A percentile compares a stretch with the other conserved stretches of the same genome.
Evolutionary conservation across 768 basidiomycete genomes (phyloP).

Genomic region (Hygrophorus russula): DNA sequence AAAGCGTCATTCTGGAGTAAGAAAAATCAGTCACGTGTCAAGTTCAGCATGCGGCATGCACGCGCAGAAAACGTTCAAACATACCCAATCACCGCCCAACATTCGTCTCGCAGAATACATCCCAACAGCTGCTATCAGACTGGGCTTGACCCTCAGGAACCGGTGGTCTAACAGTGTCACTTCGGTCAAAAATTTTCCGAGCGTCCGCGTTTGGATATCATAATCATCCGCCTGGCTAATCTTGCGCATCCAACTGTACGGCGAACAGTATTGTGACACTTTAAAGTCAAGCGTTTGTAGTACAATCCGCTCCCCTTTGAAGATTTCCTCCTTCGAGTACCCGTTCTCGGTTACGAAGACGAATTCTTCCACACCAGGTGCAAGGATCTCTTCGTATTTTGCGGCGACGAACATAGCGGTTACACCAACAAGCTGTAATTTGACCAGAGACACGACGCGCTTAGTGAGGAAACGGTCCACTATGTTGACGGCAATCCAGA

Average conservation of each 20-base stretch:
- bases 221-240: conserved; percentile 99
- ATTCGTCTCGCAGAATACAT: conserved; percentile 96
- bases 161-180: conserved; percentile 88
- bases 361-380: conserved; percentile 95
- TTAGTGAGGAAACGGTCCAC: conserved; percentile 87
- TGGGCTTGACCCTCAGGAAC: conserved; percentile 90
- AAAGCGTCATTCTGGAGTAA: conserved; percentile 71
- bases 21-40: conserved; percentile 28
- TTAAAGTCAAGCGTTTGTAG: conserved; percentile 92
- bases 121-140: conserved; percentile 86
- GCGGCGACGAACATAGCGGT: conserved; percentile 99
- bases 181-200: conserved; percentile 97
- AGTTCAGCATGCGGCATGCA: conserved; percentile 7
- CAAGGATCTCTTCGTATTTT: conserved; percentile 98
- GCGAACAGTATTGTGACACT: conserved; percentile 95
- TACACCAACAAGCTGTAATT: conserved; percentile 93
- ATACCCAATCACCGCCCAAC: conserved; percentile 93
- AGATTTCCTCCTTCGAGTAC: conserved; percentile 89
- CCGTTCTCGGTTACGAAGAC: conserved; percentile 97
- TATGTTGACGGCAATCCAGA: conserved; percentile 98
- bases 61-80: conserved; percentile 23
- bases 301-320: conserved; percentile 96
- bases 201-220: conserved; percentile 92
- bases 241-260: conserved; percentile 97
- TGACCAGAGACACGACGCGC: conserved; percentile 78